Evolutionary conservation across 2,329 filamentous ascomycete genomes (phyloP), one percentile per base, ranked within the genome.

Genomic region (Sordariomycetes sp.): DNA sequence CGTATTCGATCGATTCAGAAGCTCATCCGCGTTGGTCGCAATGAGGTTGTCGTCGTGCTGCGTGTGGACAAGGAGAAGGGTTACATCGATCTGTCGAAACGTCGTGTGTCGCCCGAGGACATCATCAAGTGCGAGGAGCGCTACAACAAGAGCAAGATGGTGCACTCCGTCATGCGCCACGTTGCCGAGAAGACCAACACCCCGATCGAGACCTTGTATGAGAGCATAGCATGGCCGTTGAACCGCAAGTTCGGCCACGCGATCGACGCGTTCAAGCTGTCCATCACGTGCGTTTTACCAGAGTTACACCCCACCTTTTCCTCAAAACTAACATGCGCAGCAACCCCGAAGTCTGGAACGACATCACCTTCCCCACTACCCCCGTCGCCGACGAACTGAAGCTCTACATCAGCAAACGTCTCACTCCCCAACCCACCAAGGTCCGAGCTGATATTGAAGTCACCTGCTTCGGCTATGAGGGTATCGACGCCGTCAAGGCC

Each of bases 131-230:
- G 93, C 59, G 92, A 98, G 60, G 92, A 98, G 70, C 79, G 92
- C 49, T 98, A 95, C 75, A 98, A 98, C 77, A 98, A 98, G 80
- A 86, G 86, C 70, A 98, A 98, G 72, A 93, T 94, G 72, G 92
- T 96, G 26, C 92, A 98, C 65, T 93, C 86, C 35, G 95, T 98
- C 63, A 90, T 98, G 85, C 82, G 90, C 59, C 92, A 98, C 61
- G 92, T 98, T 42, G 90, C 92, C 46, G 88, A 98, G 69, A 95
- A 95, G 75, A 94, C 87, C 28, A 79, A 84, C 55, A 84, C 79
- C 20, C 88, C 90, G n/a, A 93, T 98, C 54, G 86, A 96, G 70
- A 75, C 79, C 34, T 75, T 98, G 38, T 98, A 98, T 65, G 82
- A 94, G 71, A 79, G 72, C 47, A 95, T 98, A 57, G 86, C 80